Evolutionary conservation across 306 rosid genomes (phyloP), one percentile per base, ranked within the genome.

Genomic region (Boehmeria nivea): DNA sequence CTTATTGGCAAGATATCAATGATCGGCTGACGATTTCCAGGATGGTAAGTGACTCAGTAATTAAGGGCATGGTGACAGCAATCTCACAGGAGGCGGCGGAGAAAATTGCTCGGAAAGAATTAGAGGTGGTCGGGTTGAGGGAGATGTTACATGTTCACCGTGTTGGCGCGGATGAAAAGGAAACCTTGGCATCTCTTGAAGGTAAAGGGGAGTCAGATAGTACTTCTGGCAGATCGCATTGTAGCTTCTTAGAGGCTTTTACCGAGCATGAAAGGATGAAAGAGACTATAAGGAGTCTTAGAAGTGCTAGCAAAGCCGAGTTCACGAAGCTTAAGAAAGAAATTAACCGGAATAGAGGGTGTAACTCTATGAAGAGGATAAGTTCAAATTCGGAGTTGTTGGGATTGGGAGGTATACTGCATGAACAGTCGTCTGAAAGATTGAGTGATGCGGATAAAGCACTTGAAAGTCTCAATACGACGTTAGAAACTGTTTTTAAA

Each of bases 1-100:
- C 95, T 13, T 69, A 77, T 74, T 61, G 48, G 44, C 34, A 70
- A 50, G 96, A 83, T 24, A 64, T 93, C 2, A 60, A 73, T 39
- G 89, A 76, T 24, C 72, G 77, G 76, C 49, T 87, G 76, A 74
- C 75, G 25, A 65, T 93, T n/a, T 87, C 96, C 6, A 77, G 95
- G 76, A 75, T 87, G 95, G 99, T 87, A 43, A 83, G 86, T 50
- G 96, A 93, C 55, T 81, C 94, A 14, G 68, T 93, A 51, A 67
- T 87, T 44, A 87, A 74, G 78, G 95, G 95, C 57, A 75, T 81
- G 81, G 83, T 93, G 67, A 69, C 71, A 73, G 95, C 89, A 2
- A 51, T 93, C 27, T 71, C 78, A 53, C 74, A 81, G 49, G 87
- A 79, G 61, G 89, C 96, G 19, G 79, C 64, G 20, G 89, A 84